Evolutionary conservation across 139 green algal species (phyloP).

Genomic region (Chlorella vulgaris): DNA sequence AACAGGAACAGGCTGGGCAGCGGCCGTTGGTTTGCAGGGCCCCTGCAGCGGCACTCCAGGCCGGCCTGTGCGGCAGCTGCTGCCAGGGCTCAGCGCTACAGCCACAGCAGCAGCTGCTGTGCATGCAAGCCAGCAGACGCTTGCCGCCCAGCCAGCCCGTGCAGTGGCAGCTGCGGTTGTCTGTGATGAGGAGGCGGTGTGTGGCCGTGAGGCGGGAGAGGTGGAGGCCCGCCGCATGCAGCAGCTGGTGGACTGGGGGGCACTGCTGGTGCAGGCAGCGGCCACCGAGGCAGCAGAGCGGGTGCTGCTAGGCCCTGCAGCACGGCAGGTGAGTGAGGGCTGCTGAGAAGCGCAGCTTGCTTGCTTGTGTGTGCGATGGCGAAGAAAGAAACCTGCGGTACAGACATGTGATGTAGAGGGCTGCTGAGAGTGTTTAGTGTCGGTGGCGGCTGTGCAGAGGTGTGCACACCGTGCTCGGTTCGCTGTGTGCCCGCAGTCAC

Average conservation of each 20-base stretch:
- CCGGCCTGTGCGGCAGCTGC: not conserved
- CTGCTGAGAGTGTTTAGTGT: too few species aligned
- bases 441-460: too few species aligned
- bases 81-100: not conserved
- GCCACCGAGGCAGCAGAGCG: not conserved
- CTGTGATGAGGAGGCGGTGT: not conserved
- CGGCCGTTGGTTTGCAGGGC: too few species aligned
- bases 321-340: conserved; percentile 4
- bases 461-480: too few species aligned
- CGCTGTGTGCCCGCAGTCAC: too few species aligned
- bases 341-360: not conserved
- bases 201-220: not conserved
- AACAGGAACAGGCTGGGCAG: not conserved
- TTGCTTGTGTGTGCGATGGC: not conserved
- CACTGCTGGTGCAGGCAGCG: conserved; percentile 15
- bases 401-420: not conserved
- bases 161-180: not conserved
- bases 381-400: not conserved
- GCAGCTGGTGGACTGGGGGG: not conserved
- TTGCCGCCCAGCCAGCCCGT: not conserved
- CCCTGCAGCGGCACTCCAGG: too few species aligned
- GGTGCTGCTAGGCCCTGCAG: conserved; percentile 18
- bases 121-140: not conserved
- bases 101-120: not conserved
- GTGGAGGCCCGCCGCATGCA: conserved; percentile 10